phyloP scores from a whole-genome alignment of 2,329 filamentous ascomycete species.

The Penicillium sp. region DNA sequence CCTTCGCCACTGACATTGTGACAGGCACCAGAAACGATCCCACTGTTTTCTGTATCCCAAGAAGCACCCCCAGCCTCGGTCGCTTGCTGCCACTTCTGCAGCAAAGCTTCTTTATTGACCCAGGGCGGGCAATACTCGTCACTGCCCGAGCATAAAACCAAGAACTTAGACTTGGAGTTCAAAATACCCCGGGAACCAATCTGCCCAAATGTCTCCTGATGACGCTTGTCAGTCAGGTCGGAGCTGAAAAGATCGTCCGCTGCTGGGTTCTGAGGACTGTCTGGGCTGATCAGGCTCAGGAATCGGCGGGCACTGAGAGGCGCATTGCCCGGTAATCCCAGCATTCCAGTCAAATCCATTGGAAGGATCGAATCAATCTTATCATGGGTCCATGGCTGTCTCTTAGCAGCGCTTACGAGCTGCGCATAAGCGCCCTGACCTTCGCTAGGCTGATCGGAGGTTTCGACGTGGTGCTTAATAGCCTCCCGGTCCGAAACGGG shows the following conservation, averaged over 20 bases:
- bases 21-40: slow-evolving; percentile 49
- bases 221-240: slow-evolving; percentile 62
- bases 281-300: slow-evolving; percentile 55
- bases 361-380: slow-evolving; percentile 35
- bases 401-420: slow-evolving; percentile 35
- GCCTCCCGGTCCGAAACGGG: slow-evolving; percentile 76
- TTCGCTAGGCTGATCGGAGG: slow-evolving; percentile 16
- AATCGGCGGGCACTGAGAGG: slow-evolving; percentile 60
- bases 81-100: slow-evolving; percentile 46
- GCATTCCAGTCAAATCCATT: slow-evolving; percentile 31
- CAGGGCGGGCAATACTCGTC: slow-evolving; percentile 48
- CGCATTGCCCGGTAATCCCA: slow-evolving; percentile 35
- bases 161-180: slow-evolving; percentile 37
- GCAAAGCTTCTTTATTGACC: slow-evolving; percentile 47
- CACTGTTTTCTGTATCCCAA: slow-evolving; percentile 53
- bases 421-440: slow-evolving; percentile 31
- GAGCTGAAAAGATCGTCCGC: slow-evolving; percentile 89
- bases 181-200: slow-evolving; percentile 40
- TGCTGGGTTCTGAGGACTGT: slow-evolving; percentile 57
- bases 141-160: slow-evolving; percentile 48
- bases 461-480: slow-evolving; percentile 38
- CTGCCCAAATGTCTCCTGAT: slow-evolving; percentile 65
- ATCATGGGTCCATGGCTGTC: slow-evolving; percentile 24
- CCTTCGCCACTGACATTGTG: slow-evolving; percentile 53
- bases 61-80: slow-evolving; percentile 39